A percentile compares a stretch with the other conserved stretches of the same genome.
phyloP scores from a whole-genome alignment of 345 rosid species.

The Cardamine resedifolia region DNA sequence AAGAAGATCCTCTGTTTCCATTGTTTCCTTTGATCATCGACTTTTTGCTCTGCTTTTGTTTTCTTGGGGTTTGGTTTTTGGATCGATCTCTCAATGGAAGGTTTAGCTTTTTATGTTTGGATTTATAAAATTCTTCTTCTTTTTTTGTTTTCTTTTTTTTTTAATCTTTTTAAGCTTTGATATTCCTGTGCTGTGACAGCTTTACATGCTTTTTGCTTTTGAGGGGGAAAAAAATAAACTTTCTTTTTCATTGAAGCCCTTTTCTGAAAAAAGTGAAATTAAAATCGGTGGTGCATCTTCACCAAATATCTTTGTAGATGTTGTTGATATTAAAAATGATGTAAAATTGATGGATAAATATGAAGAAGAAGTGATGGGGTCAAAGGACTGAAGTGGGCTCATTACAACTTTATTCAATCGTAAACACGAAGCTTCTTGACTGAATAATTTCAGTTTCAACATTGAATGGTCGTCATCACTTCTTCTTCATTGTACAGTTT shows the following conservation, averaged over 20 bases:
- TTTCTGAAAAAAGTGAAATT: constrained; percentile 24
- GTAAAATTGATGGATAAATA: constrained; percentile 23
- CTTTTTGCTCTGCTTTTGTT: constrained; percentile 7
- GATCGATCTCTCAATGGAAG: constrained; percentile 25
- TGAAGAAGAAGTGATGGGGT: constrained; percentile 31
- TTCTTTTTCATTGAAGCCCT: constrained; percentile 15
- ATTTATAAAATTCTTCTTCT: constrained; percentile 24
- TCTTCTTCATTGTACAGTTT: constrained; percentile 8
- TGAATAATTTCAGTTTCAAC: constrained; percentile 32
- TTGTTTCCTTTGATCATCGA: constrained; percentile 72
- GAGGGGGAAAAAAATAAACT: background rate
- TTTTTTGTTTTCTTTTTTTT: background rate
- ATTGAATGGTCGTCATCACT: constrained; percentile 23
- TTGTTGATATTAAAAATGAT: background rate
- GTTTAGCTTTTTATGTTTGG: constrained; percentile 40
- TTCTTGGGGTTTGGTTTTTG: constrained; percentile 30
- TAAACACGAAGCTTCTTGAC: constrained; percentile 36
- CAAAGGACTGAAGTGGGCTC: constrained; percentile 34
- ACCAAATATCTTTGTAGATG: constrained; percentile 23
- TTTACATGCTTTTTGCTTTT: constrained; percentile 35
- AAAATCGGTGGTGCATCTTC: constrained; percentile 29
- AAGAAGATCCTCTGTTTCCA: constrained; percentile 43
- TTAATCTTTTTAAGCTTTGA: constrained; percentile 17
- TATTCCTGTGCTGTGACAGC: constrained; percentile 38
- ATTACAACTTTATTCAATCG: constrained; percentile 22